Conservation (phyloP, 2,329 filamentous ascomycete genomes). For the Talaromyces sp. region DNA sequence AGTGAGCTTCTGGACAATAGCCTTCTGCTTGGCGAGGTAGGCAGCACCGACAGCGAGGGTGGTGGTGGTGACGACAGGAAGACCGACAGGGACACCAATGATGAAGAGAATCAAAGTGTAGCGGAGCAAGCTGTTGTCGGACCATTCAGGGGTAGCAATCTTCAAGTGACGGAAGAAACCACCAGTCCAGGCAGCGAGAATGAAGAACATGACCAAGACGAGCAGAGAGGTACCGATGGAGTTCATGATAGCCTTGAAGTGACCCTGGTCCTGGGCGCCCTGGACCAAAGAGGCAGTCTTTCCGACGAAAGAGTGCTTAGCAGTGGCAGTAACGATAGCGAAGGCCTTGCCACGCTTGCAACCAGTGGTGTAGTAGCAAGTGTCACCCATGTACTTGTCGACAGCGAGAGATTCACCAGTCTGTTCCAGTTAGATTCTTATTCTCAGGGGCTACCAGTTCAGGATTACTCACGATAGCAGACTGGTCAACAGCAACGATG, state of each 20-base stretch:
- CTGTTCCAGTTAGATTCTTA: not conserved
- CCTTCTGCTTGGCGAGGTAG: conserved; percentile 67
- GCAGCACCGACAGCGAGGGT: conserved; percentile 68
- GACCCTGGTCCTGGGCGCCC: conserved; percentile 66
- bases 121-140: conserved; percentile 56
- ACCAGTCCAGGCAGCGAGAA: conserved; percentile 64
- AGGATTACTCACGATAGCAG: conserved; percentile 48
- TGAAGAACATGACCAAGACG: conserved; percentile 67
- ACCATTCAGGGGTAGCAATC: conserved; percentile 41
- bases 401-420: conserved; percentile 67
- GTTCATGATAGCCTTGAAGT: conserved; percentile 75
- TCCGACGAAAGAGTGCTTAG: conserved; percentile 66
- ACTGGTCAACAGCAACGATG: conserved; percentile 65
- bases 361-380: conserved; percentile 68
- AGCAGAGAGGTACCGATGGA: conserved; percentile 64
- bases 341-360: conserved; percentile 71
- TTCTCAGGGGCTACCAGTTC: not conserved
- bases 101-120: conserved; percentile 64
- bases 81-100: conserved; percentile 68
- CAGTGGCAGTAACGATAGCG: conserved; percentile 58
- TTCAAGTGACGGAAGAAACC: conserved; percentile 64
- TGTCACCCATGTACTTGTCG: conserved; percentile 56
- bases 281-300: conserved; percentile 64
- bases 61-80: conserved; percentile 68
- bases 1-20: conserved; percentile 69